These are phyloP conservation scores for Phytophthora pinifolia DNA, from an alignment of 352 stramenopile genomes.

Conservation along the genomic window DNA sequence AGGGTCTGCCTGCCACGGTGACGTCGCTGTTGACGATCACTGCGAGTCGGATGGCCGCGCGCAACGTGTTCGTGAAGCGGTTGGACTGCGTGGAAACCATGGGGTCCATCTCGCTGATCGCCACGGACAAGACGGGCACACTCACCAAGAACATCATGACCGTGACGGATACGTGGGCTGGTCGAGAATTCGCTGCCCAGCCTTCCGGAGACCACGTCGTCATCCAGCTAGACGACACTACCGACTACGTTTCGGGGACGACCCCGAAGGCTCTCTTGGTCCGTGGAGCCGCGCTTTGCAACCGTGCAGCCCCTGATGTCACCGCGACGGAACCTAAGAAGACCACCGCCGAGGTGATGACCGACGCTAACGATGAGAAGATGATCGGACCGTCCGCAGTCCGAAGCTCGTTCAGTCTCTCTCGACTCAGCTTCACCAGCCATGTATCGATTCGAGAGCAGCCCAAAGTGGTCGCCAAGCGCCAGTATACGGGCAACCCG, in stretches of 20 bases:
- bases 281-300: conserved; percentile 40
- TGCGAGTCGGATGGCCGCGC: conserved; percentile 66
- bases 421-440: conserved; percentile 2
- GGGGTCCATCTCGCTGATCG: conserved; percentile 87
- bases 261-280: conserved; percentile 36
- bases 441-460: conserved; percentile 15
- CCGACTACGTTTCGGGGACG: conserved; percentile 28
- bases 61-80: conserved; percentile 89
- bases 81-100: conserved; percentile 90
- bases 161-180: conserved; percentile 46
- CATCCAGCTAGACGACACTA: conserved; percentile 37
- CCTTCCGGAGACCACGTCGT: conserved; percentile 24
- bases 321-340: not conserved
- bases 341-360: not conserved
- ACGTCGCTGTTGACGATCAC: conserved; percentile 89
- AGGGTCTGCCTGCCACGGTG: conserved; percentile 91
- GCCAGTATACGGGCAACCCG: conserved; percentile 50
- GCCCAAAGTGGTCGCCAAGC: conserved; percentile 27
- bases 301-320: conserved; percentile 32
- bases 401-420: not conserved
- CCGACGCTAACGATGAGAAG: conserved; percentile 9
- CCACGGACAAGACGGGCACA: conserved; percentile 93
- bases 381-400: not conserved
- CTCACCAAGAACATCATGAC: conserved; percentile 83
- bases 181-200: conserved; percentile 35